A percentile compares a stretch with the other conserved stretches of the same genome.
phyloP scores from a whole-genome alignment of 305 asterid genomes.

The Rubia peregrina region DNA sequence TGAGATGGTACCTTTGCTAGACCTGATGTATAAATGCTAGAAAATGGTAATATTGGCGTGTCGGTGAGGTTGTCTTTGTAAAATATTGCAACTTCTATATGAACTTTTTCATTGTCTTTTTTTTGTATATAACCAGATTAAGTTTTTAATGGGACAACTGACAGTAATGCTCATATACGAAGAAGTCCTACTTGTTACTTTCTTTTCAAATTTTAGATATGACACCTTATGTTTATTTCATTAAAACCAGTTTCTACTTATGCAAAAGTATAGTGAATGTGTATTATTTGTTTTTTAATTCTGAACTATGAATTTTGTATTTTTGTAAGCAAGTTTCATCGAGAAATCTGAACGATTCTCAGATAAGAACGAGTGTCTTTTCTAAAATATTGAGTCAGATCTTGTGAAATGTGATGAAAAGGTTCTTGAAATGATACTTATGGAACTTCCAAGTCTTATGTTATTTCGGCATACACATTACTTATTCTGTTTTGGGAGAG shows the following conservation, averaged over 20 bases:
- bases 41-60: slow-evolving; percentile 4
- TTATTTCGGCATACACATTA: slow-evolving; percentile 39
- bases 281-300: too few species aligned
- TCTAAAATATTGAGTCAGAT: not conserved
- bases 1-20: too few species aligned
- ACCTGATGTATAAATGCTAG: not conserved
- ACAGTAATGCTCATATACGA: not conserved
- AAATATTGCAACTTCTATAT: not conserved
- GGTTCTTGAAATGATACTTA: slow-evolving; percentile 32
- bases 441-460: slow-evolving; percentile 44
- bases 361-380: not conserved
- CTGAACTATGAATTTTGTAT: too few species aligned
- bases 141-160: not conserved
- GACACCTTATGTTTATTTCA: not conserved
- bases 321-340: too few species aligned
- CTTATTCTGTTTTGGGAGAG: slow-evolving; percentile 47
- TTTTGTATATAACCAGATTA: too few species aligned
- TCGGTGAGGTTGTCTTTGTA: slow-evolving; percentile 21
- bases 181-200: not conserved
- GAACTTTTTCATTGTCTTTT: not conserved
- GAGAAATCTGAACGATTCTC: not conserved
- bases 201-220: not conserved
- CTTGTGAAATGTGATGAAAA: slow-evolving; percentile 15
- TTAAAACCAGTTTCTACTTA: not conserved
- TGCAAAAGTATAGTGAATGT: too few species aligned